Base-by-base conservation (phyloP, 2,329 filamentous ascomycete genomes). In the Aspergillus fructus region DNA sequence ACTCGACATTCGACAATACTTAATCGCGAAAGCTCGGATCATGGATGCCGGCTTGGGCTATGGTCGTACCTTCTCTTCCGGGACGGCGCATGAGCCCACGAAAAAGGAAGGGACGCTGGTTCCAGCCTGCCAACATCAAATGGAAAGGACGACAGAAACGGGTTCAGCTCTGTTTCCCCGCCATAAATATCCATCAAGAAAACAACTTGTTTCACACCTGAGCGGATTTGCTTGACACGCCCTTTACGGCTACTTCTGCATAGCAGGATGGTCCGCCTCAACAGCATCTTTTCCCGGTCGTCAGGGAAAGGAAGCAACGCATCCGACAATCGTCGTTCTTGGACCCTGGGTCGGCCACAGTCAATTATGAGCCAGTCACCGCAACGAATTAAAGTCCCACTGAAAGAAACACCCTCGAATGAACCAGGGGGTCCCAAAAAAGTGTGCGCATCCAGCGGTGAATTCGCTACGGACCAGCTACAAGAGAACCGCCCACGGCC, bases 241-340 rank as follows among this genome's bases (percentile, higher is more conserved):
- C n/a, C 23, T 40, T 30, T 30, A 48, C 21, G 27, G 27, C 27
- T 30, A 30, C 21, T 9, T 7, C 41, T 34, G 27, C 15, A 42
- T 17, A 49, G 42, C 42, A 41, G 43, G 15, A 64, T 64, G 62
- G 55, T 59, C 8, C 41, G 62, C 34, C 53, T 64, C 30, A 52
- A 53, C 45, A 53, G 37, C 27, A 43, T 64, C 30, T 56, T 55
- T 13, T 54, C 54, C 45, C 47, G 41, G 47, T 55, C 59, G 12
- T 51, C 58, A 7, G 45, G 46, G 27, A 55, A 55, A 33, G 50
- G 21, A 49, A 48, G 47, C 34, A 47, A 39, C 19, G 40, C 12
- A 33, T 52, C 55, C n/a, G 46, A 58, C n/a, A 40, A 48, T 23
- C 17, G 37, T 24, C 48, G 47, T 49, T 39, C 33, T 13, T 54